Percentiles rank a stretch among this genome's conserved stretches.
These are phyloP conservation scores for Bryum argenteum DNA, from an alignment of 225 moss, liverwort and hornwort species.

Conservation along the genomic window DNA sequence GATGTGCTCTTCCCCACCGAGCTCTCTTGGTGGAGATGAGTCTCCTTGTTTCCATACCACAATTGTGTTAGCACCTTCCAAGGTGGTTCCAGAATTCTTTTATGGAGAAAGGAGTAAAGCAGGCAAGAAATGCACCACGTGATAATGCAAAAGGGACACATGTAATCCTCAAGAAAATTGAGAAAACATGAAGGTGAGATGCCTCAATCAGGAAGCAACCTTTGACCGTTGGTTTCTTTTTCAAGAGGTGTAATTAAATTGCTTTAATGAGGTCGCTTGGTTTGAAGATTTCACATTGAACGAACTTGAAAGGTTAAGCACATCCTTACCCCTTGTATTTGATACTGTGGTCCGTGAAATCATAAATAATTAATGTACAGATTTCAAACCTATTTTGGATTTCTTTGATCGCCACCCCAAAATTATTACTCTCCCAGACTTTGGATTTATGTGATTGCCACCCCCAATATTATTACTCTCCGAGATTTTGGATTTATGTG, in stretches of 20 bases:
- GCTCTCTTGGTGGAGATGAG: neutral
- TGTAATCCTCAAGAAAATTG: neutral
- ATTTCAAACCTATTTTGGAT: no score
- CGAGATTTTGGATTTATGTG: no score
- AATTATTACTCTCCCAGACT: no score
- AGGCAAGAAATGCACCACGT: constrained; percentile 32
- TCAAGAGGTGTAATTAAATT: constrained; percentile 28
- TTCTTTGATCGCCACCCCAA: no score
- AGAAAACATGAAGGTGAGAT: constrained; percentile 11
- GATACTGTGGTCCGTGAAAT: no score
- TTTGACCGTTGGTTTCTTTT: constrained; percentile 16
- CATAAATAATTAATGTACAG: no score
- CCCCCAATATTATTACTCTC: no score
- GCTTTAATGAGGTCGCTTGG: neutral
- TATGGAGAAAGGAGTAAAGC: neutral
- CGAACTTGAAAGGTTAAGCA: no score
- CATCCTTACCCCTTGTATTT: no score
- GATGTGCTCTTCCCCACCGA: neutral
- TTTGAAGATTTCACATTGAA: neutral
- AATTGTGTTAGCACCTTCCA: constrained; percentile 18
- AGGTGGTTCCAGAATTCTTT: constrained; percentile 6
- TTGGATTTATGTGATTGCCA: no score
- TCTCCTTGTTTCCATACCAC: constrained; percentile 15
- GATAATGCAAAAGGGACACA: constrained; percentile 36
- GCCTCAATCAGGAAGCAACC: constrained; percentile 16